Conservation (phyloP, 441 rosid species). For the Populus hybrid region DNA sequence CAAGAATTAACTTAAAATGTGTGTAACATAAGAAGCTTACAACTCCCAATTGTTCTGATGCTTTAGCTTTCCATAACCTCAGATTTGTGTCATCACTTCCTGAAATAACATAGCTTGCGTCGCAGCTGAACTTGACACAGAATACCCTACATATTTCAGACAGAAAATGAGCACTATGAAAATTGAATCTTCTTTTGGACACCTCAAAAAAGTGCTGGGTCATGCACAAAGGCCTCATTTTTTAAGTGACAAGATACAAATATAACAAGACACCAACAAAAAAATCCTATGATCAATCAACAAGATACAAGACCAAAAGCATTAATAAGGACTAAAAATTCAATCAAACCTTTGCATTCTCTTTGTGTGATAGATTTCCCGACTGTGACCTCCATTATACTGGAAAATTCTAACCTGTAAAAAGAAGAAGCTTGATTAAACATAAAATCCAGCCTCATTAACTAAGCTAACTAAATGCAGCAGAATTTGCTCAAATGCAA, state of each 20-base stretch:
- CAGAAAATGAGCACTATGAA: slow-evolving; percentile 1
- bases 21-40: slow-evolving; percentile 47
- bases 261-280: neutral
- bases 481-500: slow-evolving; percentile 9
- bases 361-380: slow-evolving; percentile 92
- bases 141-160: slow-evolving; percentile 59
- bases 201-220: neutral
- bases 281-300: neutral
- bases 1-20: neutral
- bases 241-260: neutral
- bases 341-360: slow-evolving; percentile 88
- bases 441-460: neutral
- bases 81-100: slow-evolving; percentile 97
- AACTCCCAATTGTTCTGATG: slow-evolving; percentile 93
- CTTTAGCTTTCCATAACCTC: slow-evolving; percentile 96
- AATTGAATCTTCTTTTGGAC: neutral
- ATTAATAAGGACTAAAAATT: neutral
- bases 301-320: neutral
- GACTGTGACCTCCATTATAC: slow-evolving; percentile 85
- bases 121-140: slow-evolving; percentile 86
- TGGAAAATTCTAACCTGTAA: slow-evolving; percentile 76
- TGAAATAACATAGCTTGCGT: slow-evolving; percentile 81
- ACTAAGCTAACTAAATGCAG: neutral
- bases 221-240: neutral
- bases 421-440: slow-evolving; percentile 9